Evolutionary conservation across 257 asterid genomes (phyloP).

Genomic region (Rhazya stricta): DNA sequence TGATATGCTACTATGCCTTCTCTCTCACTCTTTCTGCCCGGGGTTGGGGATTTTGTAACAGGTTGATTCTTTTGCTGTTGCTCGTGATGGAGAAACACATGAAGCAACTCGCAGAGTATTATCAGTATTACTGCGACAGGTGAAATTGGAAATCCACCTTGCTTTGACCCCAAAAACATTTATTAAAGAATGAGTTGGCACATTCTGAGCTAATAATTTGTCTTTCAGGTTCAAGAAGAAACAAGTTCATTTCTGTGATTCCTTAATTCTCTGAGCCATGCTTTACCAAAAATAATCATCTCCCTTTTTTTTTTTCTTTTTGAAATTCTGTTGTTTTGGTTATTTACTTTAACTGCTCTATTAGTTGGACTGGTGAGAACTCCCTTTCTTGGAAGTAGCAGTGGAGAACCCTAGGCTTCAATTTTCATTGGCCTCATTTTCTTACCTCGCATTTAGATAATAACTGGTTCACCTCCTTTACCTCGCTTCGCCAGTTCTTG

Average conservation of each 20-base stretch:
- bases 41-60: conserved; percentile 19
- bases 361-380: neutral
- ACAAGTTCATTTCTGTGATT: neutral
- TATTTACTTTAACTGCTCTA: neutral
- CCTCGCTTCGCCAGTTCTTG: neutral
- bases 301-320: no score
- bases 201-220: neutral
- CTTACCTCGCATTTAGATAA: neutral
- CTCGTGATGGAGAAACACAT: conserved; percentile 90
- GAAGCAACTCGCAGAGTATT: conserved; percentile 91
- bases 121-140: conserved; percentile 92
- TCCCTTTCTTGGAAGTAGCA: neutral
- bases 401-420: neutral
- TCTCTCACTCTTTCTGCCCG: neutral
- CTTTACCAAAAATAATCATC: neutral
- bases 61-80: conserved; percentile 93
- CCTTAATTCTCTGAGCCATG: neutral
- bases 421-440: neutral
- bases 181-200: neutral
- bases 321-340: neutral
- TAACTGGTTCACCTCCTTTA: neutral
- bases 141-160: conserved; percentile 19
- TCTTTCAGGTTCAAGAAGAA: neutral
- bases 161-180: neutral
- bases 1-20: neutral